A percentile compares a stretch with the other conserved stretches of the same genome.
These are phyloP conservation scores for Alternaria conjuncta DNA, from an alignment of 2,329 filamentous ascomycete species.

Conservation along the genomic window DNA sequence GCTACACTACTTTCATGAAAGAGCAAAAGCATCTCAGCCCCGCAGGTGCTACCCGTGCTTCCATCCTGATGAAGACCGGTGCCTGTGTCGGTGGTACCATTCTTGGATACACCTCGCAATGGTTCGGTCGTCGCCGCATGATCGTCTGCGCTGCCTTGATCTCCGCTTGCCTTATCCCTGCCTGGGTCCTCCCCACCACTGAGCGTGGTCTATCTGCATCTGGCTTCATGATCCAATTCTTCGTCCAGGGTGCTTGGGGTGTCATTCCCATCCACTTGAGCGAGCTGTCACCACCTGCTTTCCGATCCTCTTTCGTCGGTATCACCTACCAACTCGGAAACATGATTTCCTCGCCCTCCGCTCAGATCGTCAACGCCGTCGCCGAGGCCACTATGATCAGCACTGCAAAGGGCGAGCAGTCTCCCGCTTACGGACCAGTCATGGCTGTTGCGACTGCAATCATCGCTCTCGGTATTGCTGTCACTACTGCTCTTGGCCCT, in stretches of 20 bases:
- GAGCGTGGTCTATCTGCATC: conserved; percentile 66
- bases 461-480: conserved; percentile 71
- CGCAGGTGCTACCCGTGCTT: conserved; percentile 69
- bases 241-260: conserved; percentile 54
- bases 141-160: conserved; percentile 68
- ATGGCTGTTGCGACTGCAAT: conserved; percentile 82
- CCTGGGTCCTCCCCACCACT: conserved; percentile 71
- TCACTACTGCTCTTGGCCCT: conserved; percentile 73
- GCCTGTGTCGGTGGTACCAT: conserved; percentile 76
- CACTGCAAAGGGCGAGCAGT: conserved; percentile 60
- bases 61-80: conserved; percentile 81
- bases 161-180: conserved; percentile 68
- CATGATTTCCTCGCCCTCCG: conserved; percentile 74
- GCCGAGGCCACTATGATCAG: conserved; percentile 63
- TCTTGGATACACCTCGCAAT: conserved; percentile 77
- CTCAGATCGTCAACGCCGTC: conserved; percentile 79
- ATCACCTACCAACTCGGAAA: conserved; percentile 78
- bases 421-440: conserved; percentile 74
- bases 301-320: conserved; percentile 73
- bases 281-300: conserved; percentile 73
- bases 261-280: conserved; percentile 71
- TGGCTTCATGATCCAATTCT: conserved; percentile 71
- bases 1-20: conserved; percentile 81
- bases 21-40: conserved; percentile 73
- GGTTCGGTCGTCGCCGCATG: conserved; percentile 72